Conservation (phyloP, 2,329 filamentous ascomycete species). For the Ceratocystis colombiana region DNA sequence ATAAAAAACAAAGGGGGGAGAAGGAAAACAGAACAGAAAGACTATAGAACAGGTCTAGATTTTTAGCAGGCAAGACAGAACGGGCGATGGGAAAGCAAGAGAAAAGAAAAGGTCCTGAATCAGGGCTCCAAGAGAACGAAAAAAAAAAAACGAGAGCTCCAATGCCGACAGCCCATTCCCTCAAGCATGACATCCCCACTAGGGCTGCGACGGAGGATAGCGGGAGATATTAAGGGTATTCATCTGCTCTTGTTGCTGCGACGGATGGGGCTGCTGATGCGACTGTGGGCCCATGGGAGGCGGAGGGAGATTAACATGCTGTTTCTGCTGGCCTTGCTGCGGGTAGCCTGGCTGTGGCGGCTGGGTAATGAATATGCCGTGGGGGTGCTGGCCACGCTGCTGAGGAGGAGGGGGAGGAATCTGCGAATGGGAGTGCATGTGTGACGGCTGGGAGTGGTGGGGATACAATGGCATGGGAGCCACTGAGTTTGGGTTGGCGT, state of each 20-base stretch:
- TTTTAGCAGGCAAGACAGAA: neutral
- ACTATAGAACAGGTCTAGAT: slow-evolving; percentile 4
- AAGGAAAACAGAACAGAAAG: slow-evolving; percentile 3
- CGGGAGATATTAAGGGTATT: slow-evolving; percentile 7
- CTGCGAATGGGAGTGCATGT: slow-evolving; percentile 19
- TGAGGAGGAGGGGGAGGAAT: slow-evolving; percentile 11
- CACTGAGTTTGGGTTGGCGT: neutral
- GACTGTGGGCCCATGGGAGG: slow-evolving; percentile 4
- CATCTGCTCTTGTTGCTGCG: slow-evolving; percentile 29
- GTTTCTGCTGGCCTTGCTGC: slow-evolving; percentile 15
- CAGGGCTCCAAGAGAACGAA: neutral
- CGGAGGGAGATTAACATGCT: slow-evolving; percentile 7
- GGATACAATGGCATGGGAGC: slow-evolving; percentile 18
- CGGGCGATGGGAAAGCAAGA: neutral
- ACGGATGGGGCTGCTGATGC: slow-evolving; percentile 25
- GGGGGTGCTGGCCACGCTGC: slow-evolving; percentile 17
- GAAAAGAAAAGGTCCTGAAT: neutral
- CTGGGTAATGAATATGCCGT: slow-evolving; percentile 24
- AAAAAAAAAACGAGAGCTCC: neutral
- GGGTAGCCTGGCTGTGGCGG: slow-evolving; percentile 14
- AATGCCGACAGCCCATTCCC: neutral
- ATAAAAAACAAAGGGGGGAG: neutral
- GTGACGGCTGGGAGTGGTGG: slow-evolving; percentile 11
- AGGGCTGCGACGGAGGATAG: slow-evolving; percentile 12
- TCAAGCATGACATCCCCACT: slow-evolving; percentile 8